Conservation (phyloP, 2,329 filamentous ascomycete genomes). For the Fusarium papillatum region DNA sequence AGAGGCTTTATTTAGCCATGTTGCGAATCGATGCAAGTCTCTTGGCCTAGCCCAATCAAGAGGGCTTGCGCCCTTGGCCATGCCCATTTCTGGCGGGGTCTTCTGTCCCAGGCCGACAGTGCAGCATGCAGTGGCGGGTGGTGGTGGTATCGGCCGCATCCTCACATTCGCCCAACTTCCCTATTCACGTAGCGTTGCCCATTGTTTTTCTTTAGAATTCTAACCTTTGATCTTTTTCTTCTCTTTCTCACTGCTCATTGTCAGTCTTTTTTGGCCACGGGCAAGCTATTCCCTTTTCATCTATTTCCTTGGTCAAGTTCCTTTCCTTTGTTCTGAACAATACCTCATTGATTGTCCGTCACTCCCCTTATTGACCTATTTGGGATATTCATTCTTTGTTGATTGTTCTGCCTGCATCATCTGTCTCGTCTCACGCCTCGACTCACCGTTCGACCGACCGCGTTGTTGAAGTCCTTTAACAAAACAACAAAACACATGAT, state of each 20-base stretch:
- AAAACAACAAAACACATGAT: conserved; percentile 23
- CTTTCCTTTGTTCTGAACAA: conserved; percentile 42
- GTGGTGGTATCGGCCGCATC: conserved; percentile 34
- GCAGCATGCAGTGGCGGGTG: conserved; percentile 17
- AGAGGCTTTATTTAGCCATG: conserved; percentile 47
- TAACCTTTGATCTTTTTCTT: conserved; percentile 10
- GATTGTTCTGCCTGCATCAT: conserved; percentile 20
- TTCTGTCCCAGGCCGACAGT: conserved; percentile 13
- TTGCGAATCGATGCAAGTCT: conserved; percentile 30
- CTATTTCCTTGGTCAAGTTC: conserved; percentile 16
- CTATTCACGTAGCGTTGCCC: conserved; percentile 20
- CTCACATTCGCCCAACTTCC: conserved; percentile 16
- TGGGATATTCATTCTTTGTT: conserved; percentile 25
- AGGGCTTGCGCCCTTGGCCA: conserved; percentile 31
- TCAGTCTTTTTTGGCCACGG: conserved; percentile 11
- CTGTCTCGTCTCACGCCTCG: conserved; percentile 12
- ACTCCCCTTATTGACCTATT: conserved; percentile 3
- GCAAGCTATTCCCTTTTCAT: conserved; percentile 19
- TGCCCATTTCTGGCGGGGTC: conserved; percentile 33
- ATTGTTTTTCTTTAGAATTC: conserved; percentile 22
- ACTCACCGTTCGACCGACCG: conserved; percentile 5
- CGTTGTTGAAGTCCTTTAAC: conserved; percentile 12
- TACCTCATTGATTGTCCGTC: conserved; percentile 16
- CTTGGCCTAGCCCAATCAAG: conserved; percentile 41
- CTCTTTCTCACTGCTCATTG: conserved; percentile 9